These are phyloP conservation scores for Colletotrichum higginsianum DNA, from an alignment of 2,329 filamentous ascomycete species.

Conservation along the genomic window DNA sequence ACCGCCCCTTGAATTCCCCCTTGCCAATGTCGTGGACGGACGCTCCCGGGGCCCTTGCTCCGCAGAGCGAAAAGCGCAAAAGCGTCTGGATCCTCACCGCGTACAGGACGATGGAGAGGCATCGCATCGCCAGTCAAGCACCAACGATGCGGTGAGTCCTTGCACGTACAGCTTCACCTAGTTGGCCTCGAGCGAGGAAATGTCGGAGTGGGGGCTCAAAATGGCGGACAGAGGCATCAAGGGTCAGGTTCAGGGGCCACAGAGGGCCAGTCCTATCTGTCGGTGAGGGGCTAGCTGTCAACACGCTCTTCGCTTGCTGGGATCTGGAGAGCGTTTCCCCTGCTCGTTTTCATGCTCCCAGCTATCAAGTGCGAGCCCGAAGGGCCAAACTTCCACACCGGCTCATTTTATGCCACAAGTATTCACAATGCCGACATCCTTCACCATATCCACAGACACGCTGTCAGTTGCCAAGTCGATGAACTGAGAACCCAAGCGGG, in stretches of 20 bases:
- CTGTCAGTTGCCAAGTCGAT: background rate
- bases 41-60: slow-evolving; percentile 15
- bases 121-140: slow-evolving; percentile 23
- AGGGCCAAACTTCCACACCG: background rate
- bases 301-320: slow-evolving; percentile 6
- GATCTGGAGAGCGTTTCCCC: background rate
- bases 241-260: background rate
- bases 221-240: slow-evolving; percentile 16
- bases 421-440: background rate
- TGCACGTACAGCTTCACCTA: slow-evolving; percentile 24
- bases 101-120: slow-evolving; percentile 12
- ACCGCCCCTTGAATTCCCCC: slow-evolving; percentile 28
- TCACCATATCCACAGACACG: background rate
- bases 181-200: slow-evolving; percentile 20
- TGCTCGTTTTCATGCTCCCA: background rate
- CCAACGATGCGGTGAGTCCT: slow-evolving; percentile 40
- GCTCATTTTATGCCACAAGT: background rate
- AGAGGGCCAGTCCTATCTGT: slow-evolving; percentile 13
- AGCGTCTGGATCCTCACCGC: slow-evolving; percentile 8
- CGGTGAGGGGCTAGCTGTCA: slow-evolving; percentile 3
- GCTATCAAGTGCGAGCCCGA: background rate
- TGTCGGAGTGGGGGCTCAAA: slow-evolving; percentile 22
- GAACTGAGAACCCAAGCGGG: background rate
- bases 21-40: slow-evolving; percentile 4
- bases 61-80: background rate